phyloP scores from a whole-genome alignment of 2,329 filamentous ascomycete genomes.

The Pseudogymnoascus sp. region DNA sequence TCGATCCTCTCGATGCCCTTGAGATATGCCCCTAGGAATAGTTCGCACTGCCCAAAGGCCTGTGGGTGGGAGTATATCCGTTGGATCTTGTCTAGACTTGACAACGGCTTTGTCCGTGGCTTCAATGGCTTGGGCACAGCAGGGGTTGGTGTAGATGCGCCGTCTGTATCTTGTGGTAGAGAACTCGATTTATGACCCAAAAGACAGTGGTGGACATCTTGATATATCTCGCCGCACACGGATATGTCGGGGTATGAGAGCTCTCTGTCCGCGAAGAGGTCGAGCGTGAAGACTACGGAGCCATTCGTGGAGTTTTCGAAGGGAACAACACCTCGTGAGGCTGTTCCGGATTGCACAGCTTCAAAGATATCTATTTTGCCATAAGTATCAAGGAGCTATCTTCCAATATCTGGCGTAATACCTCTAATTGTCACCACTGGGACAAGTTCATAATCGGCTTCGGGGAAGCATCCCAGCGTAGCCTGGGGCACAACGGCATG shows the following conservation, averaged over 20 bases:
- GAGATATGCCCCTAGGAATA: constrained; percentile 62
- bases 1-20: constrained; percentile 72
- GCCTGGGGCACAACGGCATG: constrained; percentile 35
- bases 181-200: constrained; percentile 42
- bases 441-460: constrained; percentile 28
- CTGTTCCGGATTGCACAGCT: constrained; percentile 58
- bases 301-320: constrained; percentile 97
- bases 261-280: constrained; percentile 72
- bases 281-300: constrained; percentile 80
- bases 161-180: not conserved
- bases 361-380: constrained; percentile 61
- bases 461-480: constrained; percentile 41
- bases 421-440: constrained; percentile 38
- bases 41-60: constrained; percentile 83
- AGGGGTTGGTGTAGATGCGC: constrained; percentile 42
- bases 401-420: constrained; percentile 13
- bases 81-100: constrained; percentile 52
- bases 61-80: constrained; percentile 90
- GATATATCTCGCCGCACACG: constrained; percentile 76
- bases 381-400: constrained; percentile 8
- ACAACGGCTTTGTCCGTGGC: constrained; percentile 39
- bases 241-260: constrained; percentile 56
- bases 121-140: constrained; percentile 36
- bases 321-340: constrained; percentile 72
- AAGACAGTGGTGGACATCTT: constrained; percentile 82